These are phyloP conservation scores for Microbotryum saponariae DNA, from an alignment of 1,284 basidiomycete genomes.

Conservation along the genomic window DNA sequence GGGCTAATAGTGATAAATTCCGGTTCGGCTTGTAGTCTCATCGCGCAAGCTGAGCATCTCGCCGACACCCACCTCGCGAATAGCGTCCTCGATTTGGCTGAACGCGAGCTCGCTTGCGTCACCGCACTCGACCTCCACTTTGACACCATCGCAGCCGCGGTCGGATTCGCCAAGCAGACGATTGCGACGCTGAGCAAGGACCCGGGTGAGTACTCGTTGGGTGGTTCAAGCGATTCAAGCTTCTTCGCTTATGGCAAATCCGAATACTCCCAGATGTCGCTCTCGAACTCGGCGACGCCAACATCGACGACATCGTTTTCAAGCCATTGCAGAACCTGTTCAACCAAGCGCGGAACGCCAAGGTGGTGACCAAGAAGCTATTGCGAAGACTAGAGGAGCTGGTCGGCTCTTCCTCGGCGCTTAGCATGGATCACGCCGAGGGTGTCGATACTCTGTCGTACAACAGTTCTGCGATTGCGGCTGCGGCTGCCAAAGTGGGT, in stretches of 20 bases:
- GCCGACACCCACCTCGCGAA: constrained; percentile 71
- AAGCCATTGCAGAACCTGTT: constrained; percentile 71
- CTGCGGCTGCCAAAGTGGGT: constrained; percentile 75
- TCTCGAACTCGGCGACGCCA: constrained; percentile 61
- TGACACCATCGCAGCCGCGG: constrained; percentile 81
- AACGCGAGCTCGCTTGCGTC: constrained; percentile 76
- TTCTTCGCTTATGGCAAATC: not conserved
- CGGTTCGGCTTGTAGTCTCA: constrained; percentile 52
- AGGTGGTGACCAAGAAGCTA: constrained; percentile 74
- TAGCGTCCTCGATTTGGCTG: constrained; percentile 74
- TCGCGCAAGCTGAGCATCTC: constrained; percentile 83
- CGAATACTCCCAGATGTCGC: constrained; percentile 52
- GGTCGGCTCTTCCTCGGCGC: constrained; percentile 58
- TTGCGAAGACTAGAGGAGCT: constrained; percentile 74
- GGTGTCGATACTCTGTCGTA: constrained; percentile 64
- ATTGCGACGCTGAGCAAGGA: constrained; percentile 65
- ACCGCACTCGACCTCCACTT: constrained; percentile 76
- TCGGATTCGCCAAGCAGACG: constrained; percentile 76
- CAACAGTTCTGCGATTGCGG: constrained; percentile 61
- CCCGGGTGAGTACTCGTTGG: constrained; percentile 50
- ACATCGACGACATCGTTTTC: constrained; percentile 65
- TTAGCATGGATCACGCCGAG: constrained; percentile 61
- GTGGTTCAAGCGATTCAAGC: not conserved
- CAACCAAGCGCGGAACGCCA: constrained; percentile 70
- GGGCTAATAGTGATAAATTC: not conserved